phyloP scores from a whole-genome alignment of 2,329 filamentous ascomycete species.

The Blumeriella jaapii region DNA sequence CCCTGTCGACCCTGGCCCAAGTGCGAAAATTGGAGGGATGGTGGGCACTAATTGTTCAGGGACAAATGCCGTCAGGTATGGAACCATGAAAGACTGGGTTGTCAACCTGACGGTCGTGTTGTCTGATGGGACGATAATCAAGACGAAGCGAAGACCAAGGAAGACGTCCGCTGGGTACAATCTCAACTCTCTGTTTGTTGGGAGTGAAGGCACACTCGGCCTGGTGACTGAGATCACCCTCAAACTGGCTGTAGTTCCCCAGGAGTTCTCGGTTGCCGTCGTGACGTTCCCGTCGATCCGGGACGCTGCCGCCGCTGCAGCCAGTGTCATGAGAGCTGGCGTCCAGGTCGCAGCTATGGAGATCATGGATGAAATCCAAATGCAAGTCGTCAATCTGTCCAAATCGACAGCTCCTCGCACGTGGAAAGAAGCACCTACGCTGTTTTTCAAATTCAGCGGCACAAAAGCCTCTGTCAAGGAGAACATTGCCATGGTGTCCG shows the following conservation, averaged over 20 bases:
- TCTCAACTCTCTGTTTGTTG: conserved; percentile 67
- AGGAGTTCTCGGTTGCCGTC: conserved; percentile 67
- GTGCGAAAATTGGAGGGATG: conserved; percentile 73
- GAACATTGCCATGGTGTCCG: conserved; percentile 58
- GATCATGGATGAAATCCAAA: conserved; percentile 82
- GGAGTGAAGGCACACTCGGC: conserved; percentile 71
- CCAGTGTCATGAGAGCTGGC: conserved; percentile 57
- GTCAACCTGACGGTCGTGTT: conserved; percentile 73
- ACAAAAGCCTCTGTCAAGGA: conserved; percentile 68
- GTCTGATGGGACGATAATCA: conserved; percentile 67
- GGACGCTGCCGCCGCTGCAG: conserved; percentile 63
- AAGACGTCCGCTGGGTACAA: conserved; percentile 81
- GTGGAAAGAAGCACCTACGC: conserved; percentile 66
- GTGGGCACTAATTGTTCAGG: conserved; percentile 68
- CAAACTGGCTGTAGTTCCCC: conserved; percentile 65
- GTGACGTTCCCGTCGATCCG: conserved; percentile 69
- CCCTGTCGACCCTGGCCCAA: conserved; percentile 66
- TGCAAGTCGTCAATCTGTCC: conserved; percentile 68
- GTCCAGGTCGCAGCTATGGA: conserved; percentile 38
- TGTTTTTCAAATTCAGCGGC: conserved; percentile 81
- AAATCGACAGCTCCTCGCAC: conserved; percentile 55
- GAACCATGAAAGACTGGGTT: conserved; percentile 83
- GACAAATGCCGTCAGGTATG: conserved; percentile 71
- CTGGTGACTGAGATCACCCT: conserved; percentile 75
- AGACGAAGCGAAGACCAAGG: conserved; percentile 64